These are phyloP conservation scores for Tulasnella sp. DNA, from an alignment of 768 basidiomycete species.

Conservation along the genomic window DNA sequence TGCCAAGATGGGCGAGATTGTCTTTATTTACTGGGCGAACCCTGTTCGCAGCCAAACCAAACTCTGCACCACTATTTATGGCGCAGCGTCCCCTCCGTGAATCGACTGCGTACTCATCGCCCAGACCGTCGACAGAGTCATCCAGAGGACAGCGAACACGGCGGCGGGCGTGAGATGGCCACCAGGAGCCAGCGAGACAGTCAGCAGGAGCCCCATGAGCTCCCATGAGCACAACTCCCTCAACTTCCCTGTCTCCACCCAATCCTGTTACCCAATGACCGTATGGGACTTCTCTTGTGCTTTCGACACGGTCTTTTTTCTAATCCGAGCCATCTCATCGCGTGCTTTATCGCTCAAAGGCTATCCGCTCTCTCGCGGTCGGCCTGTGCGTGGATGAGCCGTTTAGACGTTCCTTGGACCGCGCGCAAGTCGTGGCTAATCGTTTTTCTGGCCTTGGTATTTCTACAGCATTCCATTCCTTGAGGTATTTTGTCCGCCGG, in stretches of 20 bases:
- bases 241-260: slow-evolving; percentile 12
- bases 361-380: not conserved
- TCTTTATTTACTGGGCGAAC: not conserved
- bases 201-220: slow-evolving; percentile 5
- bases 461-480: not conserved
- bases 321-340: not conserved
- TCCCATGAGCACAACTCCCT: slow-evolving; percentile 19
- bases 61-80: slow-evolving; percentile 1
- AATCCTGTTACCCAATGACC: not conserved
- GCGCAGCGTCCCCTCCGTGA: not conserved
- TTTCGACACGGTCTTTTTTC: not conserved
- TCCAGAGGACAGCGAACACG: not conserved
- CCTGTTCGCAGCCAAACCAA: not conserved
- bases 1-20: slow-evolving; percentile 8
- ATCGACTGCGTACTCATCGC: not conserved
- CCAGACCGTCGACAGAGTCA: not conserved
- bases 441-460: not conserved
- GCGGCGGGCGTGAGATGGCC: not conserved
- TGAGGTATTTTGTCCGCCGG: not conserved
- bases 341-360: not conserved
- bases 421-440: too few species aligned
- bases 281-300: not conserved
- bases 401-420: not conserved
- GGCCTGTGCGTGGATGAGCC: not conserved
- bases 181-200: not conserved